A percentile compares a stretch with the other conserved stretches of the same genome.
phyloP scores from a whole-genome alignment of 2,329 filamentous ascomycete species.

The Thelonectria olida region DNA sequence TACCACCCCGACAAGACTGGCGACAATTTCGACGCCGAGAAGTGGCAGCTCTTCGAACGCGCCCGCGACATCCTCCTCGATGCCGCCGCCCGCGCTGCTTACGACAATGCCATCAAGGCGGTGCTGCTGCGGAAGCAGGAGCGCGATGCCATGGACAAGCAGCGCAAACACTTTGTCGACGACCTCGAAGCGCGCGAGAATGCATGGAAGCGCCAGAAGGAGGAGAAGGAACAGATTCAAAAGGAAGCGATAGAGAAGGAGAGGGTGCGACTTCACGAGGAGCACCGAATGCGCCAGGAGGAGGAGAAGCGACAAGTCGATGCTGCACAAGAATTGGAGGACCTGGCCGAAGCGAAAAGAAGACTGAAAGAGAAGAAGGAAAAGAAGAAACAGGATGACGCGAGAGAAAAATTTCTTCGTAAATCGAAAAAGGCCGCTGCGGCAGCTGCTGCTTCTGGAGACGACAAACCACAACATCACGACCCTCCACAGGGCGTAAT shows the following conservation, averaged over 20 bases:
- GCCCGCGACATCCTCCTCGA: constrained; percentile 87
- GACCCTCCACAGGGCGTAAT: constrained; percentile 47
- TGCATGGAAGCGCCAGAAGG: constrained; percentile 68
- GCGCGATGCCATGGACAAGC: constrained; percentile 76
- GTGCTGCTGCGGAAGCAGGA: constrained; percentile 75
- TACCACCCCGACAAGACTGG: constrained; percentile 94
- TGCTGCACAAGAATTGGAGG: constrained; percentile 51
- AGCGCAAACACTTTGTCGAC: constrained; percentile 81
- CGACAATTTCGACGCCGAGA: constrained; percentile 76
- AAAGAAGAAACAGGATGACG: constrained; percentile 47
- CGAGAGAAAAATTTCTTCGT: constrained; percentile 41
- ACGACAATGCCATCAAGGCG: constrained; percentile 80
- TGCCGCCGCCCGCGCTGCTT: constrained; percentile 74
- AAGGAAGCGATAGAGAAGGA: constrained; percentile 50
- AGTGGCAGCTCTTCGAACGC: constrained; percentile 86
- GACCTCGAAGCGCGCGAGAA: constrained; percentile 84
- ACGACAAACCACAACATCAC: constrained; percentile 26
- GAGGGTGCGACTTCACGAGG: constrained; percentile 48
- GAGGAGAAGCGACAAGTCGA: constrained; percentile 47
- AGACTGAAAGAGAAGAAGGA: constrained; percentile 52
- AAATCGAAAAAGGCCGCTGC: constrained; percentile 49
- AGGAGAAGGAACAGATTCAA: constrained; percentile 51
- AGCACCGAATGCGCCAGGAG: constrained; percentile 49
- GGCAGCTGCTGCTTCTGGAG: constrained; percentile 15
- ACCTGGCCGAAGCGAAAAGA: constrained; percentile 48